Evolutionary conservation across 176 grass and related monocot genomes (phyloP), one percentile per base, ranked within the genome.

Genomic region (Stipa capillata): DNA sequence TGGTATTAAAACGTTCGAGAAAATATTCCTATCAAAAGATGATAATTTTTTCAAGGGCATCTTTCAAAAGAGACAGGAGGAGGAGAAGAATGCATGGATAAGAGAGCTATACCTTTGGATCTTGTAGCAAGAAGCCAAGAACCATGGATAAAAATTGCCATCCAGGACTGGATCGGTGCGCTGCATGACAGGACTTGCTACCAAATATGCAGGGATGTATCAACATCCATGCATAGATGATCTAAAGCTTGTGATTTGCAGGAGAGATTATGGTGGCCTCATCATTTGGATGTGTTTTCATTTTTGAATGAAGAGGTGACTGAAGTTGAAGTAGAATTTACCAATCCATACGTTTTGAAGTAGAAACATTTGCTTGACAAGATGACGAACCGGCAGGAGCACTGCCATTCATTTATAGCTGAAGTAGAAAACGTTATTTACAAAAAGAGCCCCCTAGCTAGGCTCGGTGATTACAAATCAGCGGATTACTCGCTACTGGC

Each of bases 101-200:
- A 57, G 21, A 69, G 51, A 41, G 35, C 5, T 63, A 51, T 50
- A 53, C 14, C 42, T 81, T 82, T 54, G 54, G 47, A 62, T 77
- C 18, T 13, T 87, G 39, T 69, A 45, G 37, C 24, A 76, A 54
- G 53, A 74, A 56, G 36, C 37, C 64, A 45, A 45, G 7, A 49
- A 39, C 40, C 15, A 47, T 61, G 66, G 59, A 60, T 69, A 69
- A 33, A 29, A n/a, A n/a, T 57, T n/a, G n/a, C n/a, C n/a, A 44
- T 32, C 2, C 34, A 8, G 16, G 37, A 34, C 15, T 40, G 62
- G 47, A 67, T 68, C 45, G n/a, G 9, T 68, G 29, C 18, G 31
- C 15, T 53, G 44, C 40, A 76, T 76, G 52, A 69, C 43, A 70
- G 1, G 64, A 87, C 79, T 14, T 21, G 10, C 73, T 64, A 77